phyloP scores from a whole-genome alignment of 768 basidiomycete genomes.

The Termitomyces sp. region DNA sequence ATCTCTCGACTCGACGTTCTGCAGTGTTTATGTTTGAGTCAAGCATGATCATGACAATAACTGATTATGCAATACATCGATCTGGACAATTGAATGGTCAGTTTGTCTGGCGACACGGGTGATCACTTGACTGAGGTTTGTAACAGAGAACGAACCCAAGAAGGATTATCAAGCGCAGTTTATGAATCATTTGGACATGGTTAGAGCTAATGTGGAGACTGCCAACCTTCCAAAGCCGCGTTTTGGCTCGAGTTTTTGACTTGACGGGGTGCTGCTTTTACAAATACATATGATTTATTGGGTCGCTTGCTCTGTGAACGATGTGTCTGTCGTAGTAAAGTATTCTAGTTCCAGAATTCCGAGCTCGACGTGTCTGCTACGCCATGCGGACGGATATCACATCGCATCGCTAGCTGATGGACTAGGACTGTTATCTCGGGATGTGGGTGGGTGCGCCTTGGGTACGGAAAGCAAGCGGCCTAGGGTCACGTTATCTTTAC shows the following conservation, averaged over 20 bases:
- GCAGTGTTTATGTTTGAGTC: slow-evolving; percentile 62
- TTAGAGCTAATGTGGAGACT: slow-evolving; percentile 43
- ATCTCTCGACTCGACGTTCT: neutral
- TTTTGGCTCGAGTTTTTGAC: neutral
- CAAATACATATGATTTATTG: too few relatives aligned
- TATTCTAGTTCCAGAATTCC: too few relatives aligned
- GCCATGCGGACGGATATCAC: too few relatives aligned
- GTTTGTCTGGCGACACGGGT: slow-evolving; percentile 4
- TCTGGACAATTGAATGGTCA: slow-evolving; percentile 53
- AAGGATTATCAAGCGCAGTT: slow-evolving; percentile 60
- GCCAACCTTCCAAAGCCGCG: slow-evolving; percentile 24
- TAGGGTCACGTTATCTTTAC: too few relatives aligned
- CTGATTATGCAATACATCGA: slow-evolving; percentile 57
- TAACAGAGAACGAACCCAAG: slow-evolving; percentile 26
- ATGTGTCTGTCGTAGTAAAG: too few relatives aligned
- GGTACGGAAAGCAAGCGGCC: too few relatives aligned
- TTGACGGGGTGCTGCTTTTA: too few relatives aligned
- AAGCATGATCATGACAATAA: slow-evolving; percentile 55
- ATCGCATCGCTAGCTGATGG: too few relatives aligned
- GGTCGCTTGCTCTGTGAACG: too few relatives aligned
- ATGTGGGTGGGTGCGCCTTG: too few relatives aligned
- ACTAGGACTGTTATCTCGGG: too few relatives aligned
- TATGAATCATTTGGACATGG: slow-evolving; percentile 48
- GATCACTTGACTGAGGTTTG: neutral
- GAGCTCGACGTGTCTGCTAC: too few relatives aligned